phyloP scores from a whole-genome alignment of 1,284 basidiomycete species.

The Puccinia novopanici region DNA sequence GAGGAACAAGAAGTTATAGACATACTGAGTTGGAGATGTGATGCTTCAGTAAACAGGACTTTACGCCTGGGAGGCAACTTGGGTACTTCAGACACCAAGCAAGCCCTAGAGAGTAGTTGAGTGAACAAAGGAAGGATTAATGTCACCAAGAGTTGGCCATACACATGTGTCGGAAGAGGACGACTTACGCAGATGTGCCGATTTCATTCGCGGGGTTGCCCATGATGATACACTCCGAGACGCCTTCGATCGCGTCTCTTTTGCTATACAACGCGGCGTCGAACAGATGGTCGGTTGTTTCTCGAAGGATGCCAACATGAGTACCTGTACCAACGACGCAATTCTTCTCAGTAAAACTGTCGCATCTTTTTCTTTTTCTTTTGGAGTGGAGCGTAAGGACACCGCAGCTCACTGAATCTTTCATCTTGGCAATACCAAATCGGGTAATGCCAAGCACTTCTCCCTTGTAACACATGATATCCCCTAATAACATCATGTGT shows the following conservation, averaged over 20 bases:
- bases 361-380: background rate
- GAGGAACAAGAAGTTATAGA: no score
- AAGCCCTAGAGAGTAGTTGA: constrained; percentile 39
- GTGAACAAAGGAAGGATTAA: background rate
- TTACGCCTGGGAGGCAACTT: constrained; percentile 37
- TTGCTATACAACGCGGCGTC: constrained; percentile 96
- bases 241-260: constrained; percentile 89
- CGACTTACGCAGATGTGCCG: constrained; percentile 83
- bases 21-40: no score
- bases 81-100: constrained; percentile 49
- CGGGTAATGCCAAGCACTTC: constrained; percentile 98
- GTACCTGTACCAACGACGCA: constrained; percentile 54
- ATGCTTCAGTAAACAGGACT: no score
- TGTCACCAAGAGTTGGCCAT: background rate
- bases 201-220: constrained; percentile 94
- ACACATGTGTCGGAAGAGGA: background rate
- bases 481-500: constrained; percentile 96
- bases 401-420: constrained; percentile 85
- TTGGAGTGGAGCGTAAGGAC: no score
- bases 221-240: constrained; percentile 99
- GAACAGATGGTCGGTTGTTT: constrained; percentile 98
- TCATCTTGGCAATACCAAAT: constrained; percentile 99
- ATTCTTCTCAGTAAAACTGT: background rate
- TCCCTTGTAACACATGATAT: constrained; percentile 99
- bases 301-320: constrained; percentile 99